phyloP scores from a whole-genome alignment of 805 yeast genomes.

The Suhomyces canberraensis region DNA sequence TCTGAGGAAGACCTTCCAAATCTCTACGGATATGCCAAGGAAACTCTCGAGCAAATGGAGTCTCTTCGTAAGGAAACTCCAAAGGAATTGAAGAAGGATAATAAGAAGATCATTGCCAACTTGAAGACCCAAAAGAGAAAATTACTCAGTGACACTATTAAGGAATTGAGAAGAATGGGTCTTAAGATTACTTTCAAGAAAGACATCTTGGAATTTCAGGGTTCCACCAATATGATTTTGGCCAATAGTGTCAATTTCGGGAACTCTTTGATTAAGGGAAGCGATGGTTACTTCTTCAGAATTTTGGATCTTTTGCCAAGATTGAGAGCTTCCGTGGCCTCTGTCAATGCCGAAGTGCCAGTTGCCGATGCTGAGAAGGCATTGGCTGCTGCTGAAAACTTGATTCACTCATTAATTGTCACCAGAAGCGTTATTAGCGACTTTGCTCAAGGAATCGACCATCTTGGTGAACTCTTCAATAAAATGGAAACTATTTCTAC shows the following conservation, averaged over 20 bases:
- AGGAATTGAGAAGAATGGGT: conserved; percentile 75
- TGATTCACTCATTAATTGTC: conserved; percentile 55
- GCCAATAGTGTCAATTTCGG: conserved; percentile 50
- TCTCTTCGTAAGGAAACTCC: conserved; percentile 79
- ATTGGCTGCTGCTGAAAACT: conserved; percentile 70
- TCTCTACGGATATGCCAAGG: conserved; percentile 53
- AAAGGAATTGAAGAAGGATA: conserved; percentile 59
- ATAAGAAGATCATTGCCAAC: conserved; percentile 64
- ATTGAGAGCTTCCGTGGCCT: conserved; percentile 60
- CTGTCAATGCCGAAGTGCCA: conserved; percentile 72
- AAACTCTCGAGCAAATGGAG: conserved; percentile 55
- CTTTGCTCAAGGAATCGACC: conserved; percentile 20
- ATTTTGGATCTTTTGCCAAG: conserved; percentile 79
- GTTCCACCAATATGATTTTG: conserved; percentile 60
- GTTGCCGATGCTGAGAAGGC: conserved; percentile 70
- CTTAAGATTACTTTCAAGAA: conserved; percentile 61
- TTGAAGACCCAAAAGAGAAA: conserved; percentile 80
- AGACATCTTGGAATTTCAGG: conserved; percentile 61
- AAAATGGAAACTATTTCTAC: conserved; percentile 15
- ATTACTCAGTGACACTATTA: conserved; percentile 70
- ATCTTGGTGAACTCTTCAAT: conserved; percentile 12
- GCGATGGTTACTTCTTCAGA: conserved; percentile 58
- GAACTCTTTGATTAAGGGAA: conserved; percentile 31
- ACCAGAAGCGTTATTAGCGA: conserved; percentile 46
- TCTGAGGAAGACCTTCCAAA: conserved; percentile 40